Base-by-base conservation (phyloP, 2,329 filamentous ascomycete species). In the Arthrobotrys sinensis region DNA sequence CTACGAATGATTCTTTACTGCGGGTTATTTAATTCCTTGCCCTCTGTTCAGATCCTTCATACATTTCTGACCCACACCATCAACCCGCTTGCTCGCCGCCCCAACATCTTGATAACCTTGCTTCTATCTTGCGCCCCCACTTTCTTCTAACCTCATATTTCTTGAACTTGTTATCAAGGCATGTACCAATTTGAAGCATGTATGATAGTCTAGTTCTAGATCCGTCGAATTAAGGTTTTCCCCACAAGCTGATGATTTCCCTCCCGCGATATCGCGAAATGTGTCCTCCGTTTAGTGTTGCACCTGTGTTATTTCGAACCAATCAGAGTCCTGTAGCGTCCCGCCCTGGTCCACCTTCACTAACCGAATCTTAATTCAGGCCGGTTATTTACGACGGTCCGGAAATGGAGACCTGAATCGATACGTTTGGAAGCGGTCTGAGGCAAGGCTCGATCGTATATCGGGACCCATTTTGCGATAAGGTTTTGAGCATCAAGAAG, bases 281-380 rank as follows among this genome's bases (percentile, higher is more conserved):
- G 36, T 38, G 36, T 38, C 40, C n/a, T 45, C 12, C 8, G 12
- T 45, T 24, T 6, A 48, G 45, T 48, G 45, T 48, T 48, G 45
- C 7, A 21, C 3, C 45, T 48, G 45, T 48, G 45, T 21, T 48
- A 48, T 48, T 48, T 48, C 19, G 16, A 12, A 24, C 45, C 45
- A 48, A 48, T 48, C 4, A 24, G 16, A 48, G 6, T 12, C 1
- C 45, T n/a, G 45, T 3, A 21, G 4, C 19, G 10, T 48, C 4
- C 40, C 40, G 40, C 40, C 1, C 19, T 48, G 19, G 19, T 48
- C 45, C 12, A 16, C 40, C 34, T 55, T 55, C 28, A 24, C 53
- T 57, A 57, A 40, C 53, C 53, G 53, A 21, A 57, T 45, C 40
- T 45, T n/a, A 45, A 16, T n/a, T 14, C 40, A 45, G 40, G 40